Base-by-base conservation (phyloP, 2,329 filamentous ascomycete genomes). In the Calonectria hawksworthii region DNA sequence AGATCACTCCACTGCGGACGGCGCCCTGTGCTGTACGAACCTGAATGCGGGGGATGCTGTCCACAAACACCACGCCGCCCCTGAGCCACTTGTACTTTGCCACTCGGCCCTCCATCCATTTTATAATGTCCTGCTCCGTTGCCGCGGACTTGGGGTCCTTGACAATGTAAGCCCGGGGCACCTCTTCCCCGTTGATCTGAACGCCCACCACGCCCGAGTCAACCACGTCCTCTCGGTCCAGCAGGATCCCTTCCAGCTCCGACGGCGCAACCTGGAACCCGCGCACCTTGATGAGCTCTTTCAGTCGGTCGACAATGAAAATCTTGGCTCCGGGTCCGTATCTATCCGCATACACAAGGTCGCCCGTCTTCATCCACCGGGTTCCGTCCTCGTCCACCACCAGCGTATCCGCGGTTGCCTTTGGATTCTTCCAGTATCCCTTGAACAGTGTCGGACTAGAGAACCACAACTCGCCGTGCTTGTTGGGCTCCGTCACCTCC, bases 61-160 rank as follows among this genome's bases (percentile, higher is more conserved):
- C 56, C 13, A 71, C 68, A 52, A 72, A 72, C 38, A 56, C 50
- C 7, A 72, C 59, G 16, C 69, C 69, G 18, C 69, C 69, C 36
- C 44, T 54, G 18, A 72, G 69, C 59, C 69, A 47, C 28, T 72
- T 72, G 59, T 72, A 66, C 61, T 65, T 72, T 14, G 59, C 69
- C 23, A 66, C 59, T 14, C 69, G 44, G 1, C 47, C 36, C 26
- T 72, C 50, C 10, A 66, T 32, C 59, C 59, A 72, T 9, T 59
- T 50, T 3, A 44, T 30, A 7, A 72, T 47, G 3, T 72, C 69
- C 16, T 56, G 18, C 50, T 72, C 69, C 7, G 69, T 65, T 11
- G 47, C 61, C 10, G 10, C n/a, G 1, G 69, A 72, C 44, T 47
- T 23, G 21, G 44, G 21, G 28, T 26, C 66, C 18, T 28, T 30